Base-by-base conservation (phyloP, 2,329 filamentous ascomycete genomes). In the Stachybotrys elegans region DNA sequence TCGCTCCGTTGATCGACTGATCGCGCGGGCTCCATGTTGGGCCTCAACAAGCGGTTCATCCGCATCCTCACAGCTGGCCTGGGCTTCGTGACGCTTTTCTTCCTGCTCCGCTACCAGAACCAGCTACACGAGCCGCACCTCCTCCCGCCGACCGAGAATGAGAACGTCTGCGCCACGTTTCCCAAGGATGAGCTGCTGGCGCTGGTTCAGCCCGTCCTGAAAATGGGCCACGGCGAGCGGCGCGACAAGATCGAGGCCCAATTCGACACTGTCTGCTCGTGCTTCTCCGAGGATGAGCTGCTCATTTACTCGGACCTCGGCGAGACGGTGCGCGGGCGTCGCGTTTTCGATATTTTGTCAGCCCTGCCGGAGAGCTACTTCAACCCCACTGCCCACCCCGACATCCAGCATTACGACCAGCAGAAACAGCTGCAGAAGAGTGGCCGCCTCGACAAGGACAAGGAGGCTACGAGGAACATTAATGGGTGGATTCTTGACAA, bases 401-500 rank as follows among this genome's bases (percentile, higher is more conserved):
- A 65, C 32, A 68, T 71, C 37, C 51, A 59, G 8, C 58, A 59
- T 19, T 73, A 75, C 43, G 54, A 71, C 20, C 62, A 62, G 35
- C 67, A 75, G 51, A 56, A 55, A 40, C 56, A 59, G 43, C 59
- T 68, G 55, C 50, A 51, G 5, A 51, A 52, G 4, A 63, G 62
- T 9, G 62, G 61, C 23, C 62, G 60, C 12, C 52, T 68, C 4
- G 60, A 61, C 14, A 43, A 46, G 38, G 57, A 55, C 43, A 58
- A 49, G 43, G 56, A 59, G 47, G 55, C 53, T 13, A 61, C 51
- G 21, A 50, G 43, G 58, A 63, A 46, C 21, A 61, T 62, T 48
- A 62, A 57, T 32, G 74, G 74, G 3, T 78, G 76, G 76, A 67
- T 60, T 21, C 63, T 79, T 37, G 76, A 79, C 58, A 75, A 75